Evolutionary conservation across 2,329 filamentous ascomycete species (phyloP).

Genomic region (Penicillium sclerotiorum): DNA sequence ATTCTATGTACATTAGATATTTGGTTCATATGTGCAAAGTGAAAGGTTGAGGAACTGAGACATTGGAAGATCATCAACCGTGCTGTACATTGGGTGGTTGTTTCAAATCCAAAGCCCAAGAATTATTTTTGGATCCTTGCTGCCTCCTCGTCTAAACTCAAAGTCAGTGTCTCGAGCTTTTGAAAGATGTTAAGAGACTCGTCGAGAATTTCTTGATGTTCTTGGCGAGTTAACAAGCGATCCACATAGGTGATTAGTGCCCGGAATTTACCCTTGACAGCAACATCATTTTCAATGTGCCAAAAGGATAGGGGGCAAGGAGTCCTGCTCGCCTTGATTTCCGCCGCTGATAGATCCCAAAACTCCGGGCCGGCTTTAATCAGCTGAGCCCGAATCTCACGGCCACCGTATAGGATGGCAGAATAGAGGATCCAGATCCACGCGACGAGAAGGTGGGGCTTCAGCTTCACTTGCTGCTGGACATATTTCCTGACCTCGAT

Average conservation of each 20-base stretch:
- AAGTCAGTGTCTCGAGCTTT: slow-evolving; percentile 8
- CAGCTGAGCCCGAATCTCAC: slow-evolving; percentile 10
- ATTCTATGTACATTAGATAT: neutral
- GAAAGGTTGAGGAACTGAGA: neutral
- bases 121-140: neutral
- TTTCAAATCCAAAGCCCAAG: neutral
- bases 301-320: slow-evolving; percentile 17
- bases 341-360: slow-evolving; percentile 14
- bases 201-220: slow-evolving; percentile 13
- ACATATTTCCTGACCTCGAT: slow-evolving; percentile 3
- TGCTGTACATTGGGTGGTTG: neutral
- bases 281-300: slow-evolving; percentile 10
- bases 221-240: slow-evolving; percentile 6
- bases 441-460: slow-evolving; percentile 14
- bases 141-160: slow-evolving; percentile 12
- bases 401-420: slow-evolving; percentile 13
- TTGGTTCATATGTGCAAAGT: neutral
- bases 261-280: slow-evolving; percentile 8
- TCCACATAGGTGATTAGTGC: slow-evolving; percentile 2
- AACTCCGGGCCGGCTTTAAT: slow-evolving; percentile 15
- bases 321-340: slow-evolving; percentile 4
- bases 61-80: neutral
- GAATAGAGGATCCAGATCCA: slow-evolving; percentile 20
- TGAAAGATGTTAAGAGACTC: slow-evolving; percentile 12
- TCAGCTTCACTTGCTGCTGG: neutral